Evolutionary conservation across 164 flowering plant genomes (phyloP).

Genomic region (Chimonanthus salicifolius): DNA sequence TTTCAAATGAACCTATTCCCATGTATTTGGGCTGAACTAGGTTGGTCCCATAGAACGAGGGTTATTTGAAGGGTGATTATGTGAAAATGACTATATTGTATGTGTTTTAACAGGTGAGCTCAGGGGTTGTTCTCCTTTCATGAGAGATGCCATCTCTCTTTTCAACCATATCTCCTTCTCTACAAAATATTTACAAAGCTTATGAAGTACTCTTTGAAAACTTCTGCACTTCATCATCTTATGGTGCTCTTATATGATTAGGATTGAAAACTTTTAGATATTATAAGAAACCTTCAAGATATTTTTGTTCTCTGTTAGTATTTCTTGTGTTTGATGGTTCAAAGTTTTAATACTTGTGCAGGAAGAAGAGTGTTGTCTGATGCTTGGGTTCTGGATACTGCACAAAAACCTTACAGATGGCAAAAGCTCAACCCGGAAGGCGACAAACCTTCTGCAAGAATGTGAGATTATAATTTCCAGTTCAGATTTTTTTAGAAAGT

Average conservation of each 20-base stretch:
- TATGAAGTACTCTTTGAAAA: not conserved
- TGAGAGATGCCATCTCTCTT: too few species aligned
- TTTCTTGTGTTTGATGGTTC: not conserved
- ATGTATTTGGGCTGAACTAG: too few species aligned
- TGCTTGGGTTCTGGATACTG: slow-evolving; percentile 95
- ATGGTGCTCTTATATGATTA: not conserved
- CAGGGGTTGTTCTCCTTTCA: too few species aligned
- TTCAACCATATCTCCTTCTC: not conserved
- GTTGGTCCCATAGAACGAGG: too few species aligned
- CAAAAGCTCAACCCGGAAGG: slow-evolving; percentile 88
- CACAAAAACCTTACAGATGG: slow-evolving; percentile 95
- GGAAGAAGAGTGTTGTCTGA: slow-evolving; percentile 92
- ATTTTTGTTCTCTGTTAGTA: too few species aligned
- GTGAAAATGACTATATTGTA: too few species aligned
- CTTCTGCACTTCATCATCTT: not conserved
- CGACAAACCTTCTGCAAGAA: slow-evolving; percentile 87
- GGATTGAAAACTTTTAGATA: not conserved
- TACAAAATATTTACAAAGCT: not conserved
- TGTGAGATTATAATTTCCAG: slow-evolving; percentile 47
- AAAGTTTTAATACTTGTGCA: slow-evolving; percentile 15
- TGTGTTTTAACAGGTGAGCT: too few species aligned
- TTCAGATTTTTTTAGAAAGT: not conserved
- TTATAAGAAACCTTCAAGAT: too few species aligned
- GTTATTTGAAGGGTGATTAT: too few species aligned
- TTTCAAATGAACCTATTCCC: too few species aligned